Percentiles rank a stretch among this genome's conserved stretches.
phyloP scores from a whole-genome alignment of 805 yeast genomes.

The Candida silvicultrix region DNA sequence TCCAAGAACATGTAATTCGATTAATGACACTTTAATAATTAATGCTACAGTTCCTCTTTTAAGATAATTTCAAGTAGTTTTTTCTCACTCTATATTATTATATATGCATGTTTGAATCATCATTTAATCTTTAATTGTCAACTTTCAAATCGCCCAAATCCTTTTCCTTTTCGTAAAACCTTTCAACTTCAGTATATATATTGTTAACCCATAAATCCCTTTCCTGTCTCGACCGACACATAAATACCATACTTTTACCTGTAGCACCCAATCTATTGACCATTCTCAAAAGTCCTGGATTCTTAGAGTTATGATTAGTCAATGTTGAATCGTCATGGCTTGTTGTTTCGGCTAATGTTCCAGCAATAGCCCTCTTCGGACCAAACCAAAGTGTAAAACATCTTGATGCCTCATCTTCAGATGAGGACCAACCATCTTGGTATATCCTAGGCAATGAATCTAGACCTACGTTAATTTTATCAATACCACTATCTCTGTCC shows the following conservation, averaged over 20 bases:
- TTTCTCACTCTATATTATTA: no score
- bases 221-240: constrained; percentile 78
- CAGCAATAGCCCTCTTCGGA: constrained; percentile 42
- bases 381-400: constrained; percentile 87
- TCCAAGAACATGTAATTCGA: no score
- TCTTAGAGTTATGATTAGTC: constrained; percentile 17
- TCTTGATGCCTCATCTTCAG: constrained; percentile 68
- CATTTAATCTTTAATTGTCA: neutral
- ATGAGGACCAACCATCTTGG: constrained; percentile 77
- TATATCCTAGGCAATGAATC: constrained; percentile 65
- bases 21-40: no score
- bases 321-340: neutral
- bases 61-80: no score
- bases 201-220: constrained; percentile 73
- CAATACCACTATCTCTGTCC: constrained; percentile 36
- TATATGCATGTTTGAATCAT: neutral
- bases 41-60: no score
- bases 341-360: constrained; percentile 2
- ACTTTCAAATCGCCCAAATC: neutral
- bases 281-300: constrained; percentile 39
- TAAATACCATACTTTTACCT: constrained; percentile 65
- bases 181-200: constrained; percentile 29
- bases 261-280: constrained; percentile 55
- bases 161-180: constrained; percentile 11
- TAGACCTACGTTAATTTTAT: constrained; percentile 45